These are phyloP conservation scores for Bidens hawaiensis DNA, from an alignment of 140 eudicot species.

Conservation along the genomic window DNA sequence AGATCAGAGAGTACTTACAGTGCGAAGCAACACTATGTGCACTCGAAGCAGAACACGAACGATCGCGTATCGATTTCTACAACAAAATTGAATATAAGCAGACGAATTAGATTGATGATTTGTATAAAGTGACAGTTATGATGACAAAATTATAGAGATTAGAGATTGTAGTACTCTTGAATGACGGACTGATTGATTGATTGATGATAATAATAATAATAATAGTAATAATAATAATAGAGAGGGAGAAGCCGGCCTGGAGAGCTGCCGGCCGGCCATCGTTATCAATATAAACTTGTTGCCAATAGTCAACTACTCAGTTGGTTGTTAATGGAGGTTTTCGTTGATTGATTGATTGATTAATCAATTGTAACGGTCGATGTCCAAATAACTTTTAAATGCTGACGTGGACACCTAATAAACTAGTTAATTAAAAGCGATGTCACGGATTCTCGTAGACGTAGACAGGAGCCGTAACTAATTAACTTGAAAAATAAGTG, in stretches of 20 bases:
- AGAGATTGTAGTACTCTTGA: neutral
- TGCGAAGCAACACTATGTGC: neutral
- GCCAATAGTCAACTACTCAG: constrained; percentile 4
- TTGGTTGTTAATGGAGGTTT: constrained; percentile 1
- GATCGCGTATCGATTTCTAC: neutral
- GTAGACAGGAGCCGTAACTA: too few species aligned
- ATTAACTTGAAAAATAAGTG: too few species aligned
- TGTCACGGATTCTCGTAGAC: too few species aligned
- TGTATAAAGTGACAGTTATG: neutral
- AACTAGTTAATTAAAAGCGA: too few species aligned
- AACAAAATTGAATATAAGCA: neutral
- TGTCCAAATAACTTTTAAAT: neutral
- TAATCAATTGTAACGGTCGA: constrained; percentile 16
- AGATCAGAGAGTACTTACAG: constrained; percentile 1
- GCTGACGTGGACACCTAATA: too few species aligned
- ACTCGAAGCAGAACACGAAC: neutral
- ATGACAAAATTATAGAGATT: neutral
- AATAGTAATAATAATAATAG: constrained; percentile 2
- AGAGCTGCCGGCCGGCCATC: constrained; percentile 9
- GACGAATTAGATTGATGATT: neutral
- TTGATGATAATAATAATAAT: neutral
- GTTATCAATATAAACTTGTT: neutral
- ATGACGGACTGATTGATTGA: neutral
- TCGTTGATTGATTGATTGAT: neutral
- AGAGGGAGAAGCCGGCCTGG: constrained; percentile 10